phyloP scores from a whole-genome alignment of 345 rosid species.

The Linum trigynum region DNA sequence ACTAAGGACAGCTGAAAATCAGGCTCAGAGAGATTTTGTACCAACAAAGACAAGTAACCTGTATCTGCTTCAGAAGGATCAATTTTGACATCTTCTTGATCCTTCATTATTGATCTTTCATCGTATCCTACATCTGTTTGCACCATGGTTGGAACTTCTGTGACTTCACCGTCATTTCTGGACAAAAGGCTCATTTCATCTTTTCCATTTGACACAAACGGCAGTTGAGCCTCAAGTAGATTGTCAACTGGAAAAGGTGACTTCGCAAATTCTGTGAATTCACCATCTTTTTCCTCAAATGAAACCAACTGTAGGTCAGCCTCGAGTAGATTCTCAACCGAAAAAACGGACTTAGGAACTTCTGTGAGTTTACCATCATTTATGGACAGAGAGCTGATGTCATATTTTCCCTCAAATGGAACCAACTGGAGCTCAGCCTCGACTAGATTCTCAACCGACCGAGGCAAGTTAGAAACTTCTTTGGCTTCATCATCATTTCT shows the following conservation, averaged over 20 bases:
- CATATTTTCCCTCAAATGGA: not conserved
- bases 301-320: no score
- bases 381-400: not conserved
- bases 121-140: not conserved
- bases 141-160: not conserved
- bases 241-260: not conserved
- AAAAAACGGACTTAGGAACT: no score
- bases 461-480: not conserved
- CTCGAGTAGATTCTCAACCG: no score
- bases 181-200: not conserved
- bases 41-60: slow-evolving; percentile 13
- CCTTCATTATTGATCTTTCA: slow-evolving; percentile 7
- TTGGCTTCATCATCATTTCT: not conserved
- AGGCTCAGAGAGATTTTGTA: slow-evolving; percentile 7
- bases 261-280: no score
- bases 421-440: not conserved
- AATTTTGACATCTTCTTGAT: slow-evolving; percentile 3
- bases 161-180: not conserved
- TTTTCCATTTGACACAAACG: not conserved
- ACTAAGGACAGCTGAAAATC: not conserved
- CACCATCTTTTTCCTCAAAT: no score
- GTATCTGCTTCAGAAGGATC: slow-evolving; percentile 9
- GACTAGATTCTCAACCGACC: not conserved
- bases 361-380: no score
- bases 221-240: not conserved